phyloP scores from a whole-genome alignment of 2,329 filamentous ascomycete species.

The Talaromyces atroroseus region DNA sequence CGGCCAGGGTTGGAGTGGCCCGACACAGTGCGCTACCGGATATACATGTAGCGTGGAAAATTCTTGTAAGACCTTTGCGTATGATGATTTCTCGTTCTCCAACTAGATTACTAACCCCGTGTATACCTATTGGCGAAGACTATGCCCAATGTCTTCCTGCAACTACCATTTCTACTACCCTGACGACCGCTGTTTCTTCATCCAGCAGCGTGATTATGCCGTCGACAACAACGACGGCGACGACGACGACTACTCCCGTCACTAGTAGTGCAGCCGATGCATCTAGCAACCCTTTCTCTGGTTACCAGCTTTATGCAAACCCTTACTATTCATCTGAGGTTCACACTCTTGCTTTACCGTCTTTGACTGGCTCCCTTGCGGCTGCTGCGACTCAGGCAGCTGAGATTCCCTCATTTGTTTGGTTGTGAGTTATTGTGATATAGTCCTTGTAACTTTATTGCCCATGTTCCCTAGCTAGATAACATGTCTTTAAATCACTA shows the following conservation, averaged over 20 bases:
- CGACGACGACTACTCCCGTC: constrained; percentile 16
- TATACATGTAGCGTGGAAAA: constrained; percentile 1
- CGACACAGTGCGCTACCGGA: constrained; percentile 5
- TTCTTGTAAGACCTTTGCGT: constrained; percentile 4
- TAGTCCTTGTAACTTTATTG: not conserved
- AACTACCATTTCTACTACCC: constrained; percentile 2
- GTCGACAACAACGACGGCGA: constrained; percentile 14
- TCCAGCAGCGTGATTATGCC: not conserved
- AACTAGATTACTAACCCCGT: not conserved
- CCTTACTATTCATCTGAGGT: constrained; percentile 51
- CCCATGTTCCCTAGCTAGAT: too few relatives aligned
- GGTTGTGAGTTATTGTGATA: constrained; percentile 41
- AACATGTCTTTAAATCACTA: not conserved
- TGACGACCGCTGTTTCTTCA: constrained; percentile 1
- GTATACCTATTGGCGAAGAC: not conserved
- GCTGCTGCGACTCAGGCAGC: constrained; percentile 49
- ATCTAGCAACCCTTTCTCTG: constrained; percentile 49
- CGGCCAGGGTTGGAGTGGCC: not conserved
- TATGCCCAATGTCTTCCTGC: constrained; percentile 9
- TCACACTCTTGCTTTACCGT: constrained; percentile 55
- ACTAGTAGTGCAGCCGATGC: constrained; percentile 14
- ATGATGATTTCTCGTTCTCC: not conserved
- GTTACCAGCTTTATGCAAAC: constrained; percentile 48
- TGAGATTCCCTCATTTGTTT: constrained; percentile 48
- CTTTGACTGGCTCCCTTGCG: constrained; percentile 49